Evolutionary conservation across 352 stramenopile genomes (phyloP), one percentile per base, ranked within the genome.

Genomic region (Globisporangium abappressorium): DNA sequence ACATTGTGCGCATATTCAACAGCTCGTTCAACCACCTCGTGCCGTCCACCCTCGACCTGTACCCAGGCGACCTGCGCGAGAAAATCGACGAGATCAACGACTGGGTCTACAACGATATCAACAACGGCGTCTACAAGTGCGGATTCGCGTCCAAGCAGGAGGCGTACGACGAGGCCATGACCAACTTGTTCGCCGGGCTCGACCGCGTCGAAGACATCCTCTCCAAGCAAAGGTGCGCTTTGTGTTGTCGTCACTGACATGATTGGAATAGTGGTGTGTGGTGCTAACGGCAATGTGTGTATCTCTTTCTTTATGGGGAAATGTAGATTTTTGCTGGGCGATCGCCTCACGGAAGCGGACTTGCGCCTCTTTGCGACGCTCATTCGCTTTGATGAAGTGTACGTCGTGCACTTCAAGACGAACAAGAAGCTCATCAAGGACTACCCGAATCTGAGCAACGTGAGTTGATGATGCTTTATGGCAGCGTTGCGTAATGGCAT

Each of bases 1-100:
- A 98, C 59, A 98, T 98, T 65, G 91, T 98, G 70, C 84, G 92
- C 68, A 96, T 98, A 75, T 85, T 98, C 30, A 93, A 93, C 75
- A 82, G 67, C 56, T 87, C 81, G 28, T 96, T 97, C 60, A 79
- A 96, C 59, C 68, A 77, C 30, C 75, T 91, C 53, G 81, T 92
- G 61, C 73, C 89, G 59, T 87, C 78, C 49, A 84, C 78, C 65
- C 77, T 89, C 53, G 81, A 95, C 55, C 75, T 97, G 58, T 97
- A 95, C 75, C 90, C 93, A 26, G 62, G 71, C 51, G 81, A 91
- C 55, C 75, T 96, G 28, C 82, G 81, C 46, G 73, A 79, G 51
- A 67, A 96, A 34, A 97, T 98, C 72, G 90, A 98, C 73, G 87
- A 77, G 70, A 87, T 91, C 70, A 98, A 97, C 80, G 84, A 91